Conservation (phyloP, 805 yeast species). For the Osmozyma mogii region DNA sequence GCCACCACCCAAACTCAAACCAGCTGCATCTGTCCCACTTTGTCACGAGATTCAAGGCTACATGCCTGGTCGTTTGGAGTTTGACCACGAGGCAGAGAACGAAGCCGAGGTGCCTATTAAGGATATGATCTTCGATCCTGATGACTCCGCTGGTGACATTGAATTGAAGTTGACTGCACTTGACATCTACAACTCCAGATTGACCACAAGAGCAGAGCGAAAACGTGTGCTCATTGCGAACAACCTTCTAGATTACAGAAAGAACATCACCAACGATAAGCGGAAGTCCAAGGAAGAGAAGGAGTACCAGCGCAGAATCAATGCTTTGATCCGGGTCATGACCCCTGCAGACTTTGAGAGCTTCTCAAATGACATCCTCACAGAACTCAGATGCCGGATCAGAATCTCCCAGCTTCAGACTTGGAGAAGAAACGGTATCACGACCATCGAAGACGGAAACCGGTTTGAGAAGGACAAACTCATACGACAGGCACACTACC, state of each 20-base stretch:
- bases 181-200: conserved; percentile 82
- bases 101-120: conserved; percentile 93
- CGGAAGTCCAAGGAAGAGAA: conserved; percentile 83
- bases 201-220: conserved; percentile 88
- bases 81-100: conserved; percentile 93
- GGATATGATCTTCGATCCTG: conserved; percentile 93
- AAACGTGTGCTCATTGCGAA: conserved; percentile 77
- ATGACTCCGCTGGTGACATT: conserved; percentile 80
- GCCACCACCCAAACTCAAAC: conserved; percentile 79
- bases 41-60: conserved; percentile 97
- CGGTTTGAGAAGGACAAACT: conserved; percentile 86
- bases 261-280: conserved; percentile 75
- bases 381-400: conserved; percentile 70
- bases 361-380: conserved; percentile 64
- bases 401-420: conserved; percentile 87
- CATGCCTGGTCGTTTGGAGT: conserved; percentile 98
- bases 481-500: conserved; percentile 54
- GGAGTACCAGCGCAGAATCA: conserved; percentile 65
- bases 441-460: conserved; percentile 71
- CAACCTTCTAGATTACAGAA: conserved; percentile 74
- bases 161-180: conserved; percentile 82
- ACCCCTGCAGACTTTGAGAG: conserved; percentile 72
- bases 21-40: conserved; percentile 87
- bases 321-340: conserved; percentile 76
- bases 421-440: conserved; percentile 87